These are phyloP conservation scores for Acmispon strigosus DNA, from an alignment of 306 rosid genomes.

Conservation along the genomic window DNA sequence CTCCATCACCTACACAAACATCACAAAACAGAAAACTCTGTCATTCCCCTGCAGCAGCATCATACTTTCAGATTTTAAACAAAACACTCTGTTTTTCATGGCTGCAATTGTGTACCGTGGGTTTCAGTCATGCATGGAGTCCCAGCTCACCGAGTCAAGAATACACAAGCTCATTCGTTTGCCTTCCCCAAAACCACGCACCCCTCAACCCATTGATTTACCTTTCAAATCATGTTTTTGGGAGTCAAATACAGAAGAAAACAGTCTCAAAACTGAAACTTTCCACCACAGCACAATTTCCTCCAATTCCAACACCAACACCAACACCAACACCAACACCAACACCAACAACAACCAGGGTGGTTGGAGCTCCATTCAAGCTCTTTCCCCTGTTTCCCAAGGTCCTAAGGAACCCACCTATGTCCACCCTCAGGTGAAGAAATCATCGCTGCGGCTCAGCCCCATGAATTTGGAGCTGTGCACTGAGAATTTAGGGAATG, in stretches of 20 bases:
- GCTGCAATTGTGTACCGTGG: constrained; percentile 62
- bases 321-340: background rate
- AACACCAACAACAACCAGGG: background rate
- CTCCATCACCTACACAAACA: background rate
- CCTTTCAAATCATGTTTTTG: constrained; percentile 28
- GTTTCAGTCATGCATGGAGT: constrained; percentile 44
- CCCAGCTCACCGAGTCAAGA: constrained; percentile 54
- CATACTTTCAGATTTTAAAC: background rate
- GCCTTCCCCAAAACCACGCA: constrained; percentile 29
- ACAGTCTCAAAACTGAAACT: background rate
- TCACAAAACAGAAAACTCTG: constrained; percentile 17
- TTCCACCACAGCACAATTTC: background rate
- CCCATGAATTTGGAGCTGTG: constrained; percentile 66
- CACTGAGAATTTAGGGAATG: constrained; percentile 85
- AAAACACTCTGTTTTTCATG: constrained; percentile 35
- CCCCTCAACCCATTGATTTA: constrained; percentile 34
- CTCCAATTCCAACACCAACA: background rate
- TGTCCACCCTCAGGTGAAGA: constrained; percentile 43
- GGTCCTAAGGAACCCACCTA: constrained; percentile 19
- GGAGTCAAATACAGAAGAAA: constrained; percentile 21
- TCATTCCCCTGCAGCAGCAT: background rate
- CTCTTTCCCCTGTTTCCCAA: constrained; percentile 25
- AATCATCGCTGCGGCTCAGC: constrained; percentile 36
- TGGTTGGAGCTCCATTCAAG: constrained; percentile 58
- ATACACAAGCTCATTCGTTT: constrained; percentile 34